Conservation (phyloP, 2,329 filamentous ascomycete genomes). For the Ascochyta clinopodiicola region DNA sequence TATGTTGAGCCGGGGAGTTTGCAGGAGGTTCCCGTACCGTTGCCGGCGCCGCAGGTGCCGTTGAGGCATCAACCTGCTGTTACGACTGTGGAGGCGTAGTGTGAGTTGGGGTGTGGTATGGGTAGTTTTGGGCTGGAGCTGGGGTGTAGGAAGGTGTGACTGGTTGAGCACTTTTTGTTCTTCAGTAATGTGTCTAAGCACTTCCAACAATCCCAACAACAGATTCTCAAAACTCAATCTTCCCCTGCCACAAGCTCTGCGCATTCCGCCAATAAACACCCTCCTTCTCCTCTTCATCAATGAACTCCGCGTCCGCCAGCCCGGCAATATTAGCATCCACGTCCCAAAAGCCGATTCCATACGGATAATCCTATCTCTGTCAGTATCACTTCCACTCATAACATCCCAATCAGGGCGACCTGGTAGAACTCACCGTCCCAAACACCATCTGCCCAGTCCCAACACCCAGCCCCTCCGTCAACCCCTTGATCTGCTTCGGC, state of each 20-base stretch:
- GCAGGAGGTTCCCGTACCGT: slow-evolving; percentile 44
- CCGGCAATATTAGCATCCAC: slow-evolving; percentile 42
- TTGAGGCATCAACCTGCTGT: slow-evolving; percentile 27
- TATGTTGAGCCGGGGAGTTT: slow-evolving; percentile 49
- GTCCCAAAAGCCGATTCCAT: slow-evolving; percentile 49
- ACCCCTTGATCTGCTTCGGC: slow-evolving; percentile 45
- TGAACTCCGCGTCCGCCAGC: slow-evolving; percentile 31
- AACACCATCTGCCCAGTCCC: slow-evolving; percentile 43
- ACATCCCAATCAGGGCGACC: too few relatives aligned
- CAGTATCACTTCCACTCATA: neutral
- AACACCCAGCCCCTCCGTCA: slow-evolving; percentile 40
- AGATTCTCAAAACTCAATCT: slow-evolving; percentile 11
- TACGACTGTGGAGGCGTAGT: slow-evolving; percentile 22
- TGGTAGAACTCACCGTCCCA: slow-evolving; percentile 40
- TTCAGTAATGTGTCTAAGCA: neutral
- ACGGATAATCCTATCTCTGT: slow-evolving; percentile 41
- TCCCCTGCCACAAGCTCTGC: slow-evolving; percentile 34
- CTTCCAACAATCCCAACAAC: neutral
- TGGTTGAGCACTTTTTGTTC: neutral
- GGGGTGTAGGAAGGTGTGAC: neutral
- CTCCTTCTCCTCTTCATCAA: slow-evolving; percentile 34
- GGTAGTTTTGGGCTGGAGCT: neutral
- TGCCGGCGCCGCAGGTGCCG: slow-evolving; percentile 26
- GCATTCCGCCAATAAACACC: slow-evolving; percentile 38
- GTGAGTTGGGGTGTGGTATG: neutral